A percentile compares a stretch with the other conserved stretches of the same genome.
phyloP scores from a whole-genome alignment of 2,329 filamentous ascomycete species.

The Talaromyces piceae region DNA sequence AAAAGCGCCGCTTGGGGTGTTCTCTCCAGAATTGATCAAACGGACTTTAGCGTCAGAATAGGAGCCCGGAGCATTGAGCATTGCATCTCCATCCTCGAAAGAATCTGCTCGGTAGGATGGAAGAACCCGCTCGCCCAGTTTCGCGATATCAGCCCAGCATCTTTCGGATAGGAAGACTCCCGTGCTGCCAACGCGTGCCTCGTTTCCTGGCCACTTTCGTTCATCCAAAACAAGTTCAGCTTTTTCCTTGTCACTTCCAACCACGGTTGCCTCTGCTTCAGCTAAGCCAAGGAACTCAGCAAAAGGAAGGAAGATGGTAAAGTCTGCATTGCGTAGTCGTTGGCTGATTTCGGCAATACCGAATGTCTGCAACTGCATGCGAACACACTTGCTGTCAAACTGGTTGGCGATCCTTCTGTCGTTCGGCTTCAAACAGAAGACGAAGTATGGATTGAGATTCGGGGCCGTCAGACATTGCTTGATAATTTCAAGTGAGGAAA shows the following conservation, averaged over 20 bases:
- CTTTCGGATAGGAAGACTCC: constrained; percentile 93
- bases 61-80: constrained; percentile 42
- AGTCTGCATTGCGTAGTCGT: constrained; percentile 83
- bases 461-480: constrained; percentile 75
- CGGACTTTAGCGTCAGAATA: constrained; percentile 48
- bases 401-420: constrained; percentile 96
- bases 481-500: constrained; percentile 82
- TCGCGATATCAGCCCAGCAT: constrained; percentile 87
- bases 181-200: constrained; percentile 82
- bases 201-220: constrained; percentile 85
- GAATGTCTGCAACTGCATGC: constrained; percentile 87
- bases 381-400: constrained; percentile 97
- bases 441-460: constrained; percentile 87
- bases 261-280: constrained; percentile 73
- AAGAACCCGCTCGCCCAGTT: constrained; percentile 56
- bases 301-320: constrained; percentile 91
- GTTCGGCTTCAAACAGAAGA: constrained; percentile 96
- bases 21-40: constrained; percentile 42
- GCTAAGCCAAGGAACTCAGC: constrained; percentile 87
- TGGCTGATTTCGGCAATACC: constrained; percentile 97
- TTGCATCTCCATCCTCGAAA: constrained; percentile 49
- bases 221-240: constrained; percentile 86
- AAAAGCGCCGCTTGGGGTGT: constrained; percentile 50
- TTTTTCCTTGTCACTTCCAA: constrained; percentile 89
- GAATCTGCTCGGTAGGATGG: constrained; percentile 56